These are phyloP conservation scores for Fonsecaea monophora DNA, from an alignment of 2,329 filamentous ascomycete genomes.

Conservation along the genomic window DNA sequence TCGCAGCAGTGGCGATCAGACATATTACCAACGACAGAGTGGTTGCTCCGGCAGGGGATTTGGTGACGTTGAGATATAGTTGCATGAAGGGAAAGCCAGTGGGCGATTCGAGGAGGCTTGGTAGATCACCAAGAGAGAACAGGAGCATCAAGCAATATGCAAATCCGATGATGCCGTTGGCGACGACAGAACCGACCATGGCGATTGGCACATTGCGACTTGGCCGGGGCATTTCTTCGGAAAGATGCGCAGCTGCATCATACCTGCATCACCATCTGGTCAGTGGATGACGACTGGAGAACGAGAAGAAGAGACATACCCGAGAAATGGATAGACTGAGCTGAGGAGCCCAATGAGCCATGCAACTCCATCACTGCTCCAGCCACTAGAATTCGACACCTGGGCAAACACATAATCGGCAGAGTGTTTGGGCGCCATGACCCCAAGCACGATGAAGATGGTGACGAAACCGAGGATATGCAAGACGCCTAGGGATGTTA, in stretches of 20 bases:
- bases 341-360: constrained; percentile 41
- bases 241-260: constrained; percentile 53
- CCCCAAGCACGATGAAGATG: constrained; percentile 52
- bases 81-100: constrained; percentile 56
- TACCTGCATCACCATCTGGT: constrained; percentile 38
- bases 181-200: constrained; percentile 45
- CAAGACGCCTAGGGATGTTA: constrained; percentile 36
- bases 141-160: constrained; percentile 53
- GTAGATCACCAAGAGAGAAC: constrained; percentile 52
- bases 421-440: constrained; percentile 49
- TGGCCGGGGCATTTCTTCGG: constrained; percentile 45
- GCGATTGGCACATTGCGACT: constrained; percentile 44
- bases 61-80: constrained; percentile 45
- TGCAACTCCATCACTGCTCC: constrained; percentile 42
- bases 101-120: constrained; percentile 48
- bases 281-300: background rate
- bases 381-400: constrained; percentile 51
- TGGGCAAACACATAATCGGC: constrained; percentile 48
- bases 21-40: constrained; percentile 44
- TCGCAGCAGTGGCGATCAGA: constrained; percentile 40
- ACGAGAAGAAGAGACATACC: constrained; percentile 19
- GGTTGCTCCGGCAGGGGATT: constrained; percentile 41
- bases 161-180: constrained; percentile 57
- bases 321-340: constrained; percentile 36
- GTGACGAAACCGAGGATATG: constrained; percentile 51